Percentiles rank a stretch among this genome's conserved stretches.
Conservation (phyloP, 176 grass and related monocot species). For the Paspalum vaginatum region DNA sequence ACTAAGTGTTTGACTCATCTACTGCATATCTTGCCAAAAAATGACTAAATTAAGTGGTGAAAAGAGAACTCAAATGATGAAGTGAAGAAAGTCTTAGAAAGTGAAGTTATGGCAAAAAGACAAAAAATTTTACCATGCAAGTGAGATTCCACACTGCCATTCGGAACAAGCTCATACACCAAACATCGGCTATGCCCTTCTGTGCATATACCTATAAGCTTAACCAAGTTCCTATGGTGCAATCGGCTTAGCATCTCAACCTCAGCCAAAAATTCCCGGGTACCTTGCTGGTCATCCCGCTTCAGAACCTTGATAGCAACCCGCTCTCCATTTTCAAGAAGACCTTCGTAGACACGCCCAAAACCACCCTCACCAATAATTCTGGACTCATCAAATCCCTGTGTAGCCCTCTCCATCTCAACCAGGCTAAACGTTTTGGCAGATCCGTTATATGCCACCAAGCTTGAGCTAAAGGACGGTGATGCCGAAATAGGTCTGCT, state of each 20-base stretch:
- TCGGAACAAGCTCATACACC: slow-evolving; percentile 92
- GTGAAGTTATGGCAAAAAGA: slow-evolving; percentile 18
- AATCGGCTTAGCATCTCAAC: slow-evolving; percentile 99
- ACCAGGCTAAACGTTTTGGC: slow-evolving; percentile 76
- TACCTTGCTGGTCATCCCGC: slow-evolving; percentile 85
- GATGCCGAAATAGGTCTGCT: slow-evolving; percentile 67
- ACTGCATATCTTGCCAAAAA: slow-evolving; percentile 27
- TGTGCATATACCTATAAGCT: slow-evolving; percentile 93
- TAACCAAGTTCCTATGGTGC: slow-evolving; percentile 96
- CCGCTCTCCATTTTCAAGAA: slow-evolving; percentile 62
- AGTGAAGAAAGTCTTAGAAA: slow-evolving; percentile 34
- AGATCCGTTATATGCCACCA: slow-evolving; percentile 78
- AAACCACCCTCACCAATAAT: slow-evolving; percentile 99
- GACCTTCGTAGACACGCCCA: slow-evolving; percentile 91
- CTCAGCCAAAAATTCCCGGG: slow-evolving; percentile 93
- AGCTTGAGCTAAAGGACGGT: slow-evolving; percentile 84
- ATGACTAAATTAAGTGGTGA: slow-evolving; percentile 13
- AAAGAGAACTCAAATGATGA: slow-evolving; percentile 34
- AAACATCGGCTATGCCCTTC: slow-evolving; percentile 80
- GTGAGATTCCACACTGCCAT: slow-evolving; percentile 91
- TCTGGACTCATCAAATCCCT: slow-evolving; percentile 73
- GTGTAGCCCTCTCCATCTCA: slow-evolving; percentile 92
- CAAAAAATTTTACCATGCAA: slow-evolving; percentile 69
- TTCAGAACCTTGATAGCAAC: slow-evolving; percentile 95
- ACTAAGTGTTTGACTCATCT: slow-evolving; percentile 16